Evolutionary conservation across 768 basidiomycete species (phyloP).

Genomic region (Rhizopogon vulgaris): DNA sequence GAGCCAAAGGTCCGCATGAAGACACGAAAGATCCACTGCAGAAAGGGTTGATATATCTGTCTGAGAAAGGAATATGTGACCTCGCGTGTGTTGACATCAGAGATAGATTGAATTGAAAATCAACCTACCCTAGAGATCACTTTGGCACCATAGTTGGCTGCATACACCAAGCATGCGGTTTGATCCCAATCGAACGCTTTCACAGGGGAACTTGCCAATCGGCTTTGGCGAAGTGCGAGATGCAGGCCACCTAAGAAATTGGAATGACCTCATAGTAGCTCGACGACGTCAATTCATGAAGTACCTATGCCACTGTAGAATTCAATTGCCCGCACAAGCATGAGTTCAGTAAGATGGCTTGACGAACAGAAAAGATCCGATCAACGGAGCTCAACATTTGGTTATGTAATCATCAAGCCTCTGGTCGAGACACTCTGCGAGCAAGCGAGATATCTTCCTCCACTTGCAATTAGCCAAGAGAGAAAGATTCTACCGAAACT

Average conservation of each 20-base stretch:
- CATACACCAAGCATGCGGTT: conserved; percentile 64
- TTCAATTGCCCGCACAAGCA: conserved; percentile 34
- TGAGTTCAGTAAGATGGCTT: conserved; percentile 2
- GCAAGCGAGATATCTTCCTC: not conserved
- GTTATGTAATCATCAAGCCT: conserved; percentile 3
- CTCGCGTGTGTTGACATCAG: not conserved
- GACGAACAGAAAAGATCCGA: not conserved
- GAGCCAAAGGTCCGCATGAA: conserved; percentile 64
- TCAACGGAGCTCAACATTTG: not conserved
- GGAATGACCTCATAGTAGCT: not conserved
- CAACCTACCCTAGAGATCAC: conserved; percentile 45
- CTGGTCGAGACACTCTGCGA: not conserved
- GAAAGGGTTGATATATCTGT: conserved; percentile 58
- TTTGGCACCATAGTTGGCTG: conserved; percentile 46
- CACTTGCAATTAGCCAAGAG: not conserved
- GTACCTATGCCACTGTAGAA: conserved; percentile 80
- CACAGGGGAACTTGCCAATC: conserved; percentile 39
- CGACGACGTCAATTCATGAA: conserved; percentile 4
- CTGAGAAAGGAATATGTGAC: conserved; percentile 18
- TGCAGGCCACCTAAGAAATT: conserved; percentile 58
- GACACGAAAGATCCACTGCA: conserved; percentile 36
- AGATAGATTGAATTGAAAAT: not conserved
- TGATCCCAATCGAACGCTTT: conserved; percentile 86
- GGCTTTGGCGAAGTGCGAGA: conserved; percentile 53
- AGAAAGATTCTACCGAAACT: not conserved